Conservation (phyloP, 768 basidiomycete species). For the Hericium alpestre region DNA sequence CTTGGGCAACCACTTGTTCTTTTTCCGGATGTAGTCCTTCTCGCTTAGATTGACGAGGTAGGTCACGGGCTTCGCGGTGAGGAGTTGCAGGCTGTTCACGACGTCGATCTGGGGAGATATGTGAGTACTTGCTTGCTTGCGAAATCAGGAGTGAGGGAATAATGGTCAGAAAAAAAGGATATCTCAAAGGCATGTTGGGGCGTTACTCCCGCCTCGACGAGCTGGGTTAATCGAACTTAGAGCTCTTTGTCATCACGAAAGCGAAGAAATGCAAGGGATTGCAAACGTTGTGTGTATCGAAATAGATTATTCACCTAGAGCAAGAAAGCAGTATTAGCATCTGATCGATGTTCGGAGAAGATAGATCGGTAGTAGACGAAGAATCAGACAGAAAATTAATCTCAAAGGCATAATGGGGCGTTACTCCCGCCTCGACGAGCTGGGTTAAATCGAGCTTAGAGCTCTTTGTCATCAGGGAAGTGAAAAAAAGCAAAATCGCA, state of each 20-base stretch:
- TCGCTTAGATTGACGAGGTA: conserved; percentile 98
- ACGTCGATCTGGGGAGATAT: conserved; percentile 59
- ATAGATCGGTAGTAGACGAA: conserved; percentile 11
- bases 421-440: conserved; percentile 94
- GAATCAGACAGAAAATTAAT: conserved; percentile 23
- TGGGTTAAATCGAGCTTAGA: conserved; percentile 76
- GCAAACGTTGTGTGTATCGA: no score
- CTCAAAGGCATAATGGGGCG: conserved; percentile 69
- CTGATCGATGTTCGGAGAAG: no score
- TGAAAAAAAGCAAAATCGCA: no score
- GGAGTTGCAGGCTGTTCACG: conserved; percentile 77
- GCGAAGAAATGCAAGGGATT: background rate
- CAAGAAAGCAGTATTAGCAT: no score
- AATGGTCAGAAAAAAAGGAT: conserved; percentile 4
- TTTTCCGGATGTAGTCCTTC: conserved; percentile 89
- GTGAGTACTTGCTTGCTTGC: background rate
- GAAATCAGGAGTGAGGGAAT: background rate
- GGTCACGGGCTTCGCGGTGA: conserved; percentile 94
- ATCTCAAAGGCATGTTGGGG: conserved; percentile 32
- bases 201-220: conserved; percentile 91
- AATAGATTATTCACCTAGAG: no score
- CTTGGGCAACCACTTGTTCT: conserved; percentile 98
- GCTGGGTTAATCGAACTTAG: conserved; percentile 84
- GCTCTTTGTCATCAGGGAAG: conserved; percentile 88
- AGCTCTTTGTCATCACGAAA: conserved; percentile 69